Conservation (phyloP, 768 basidiomycete species). For the Termitomyces sp. region DNA sequence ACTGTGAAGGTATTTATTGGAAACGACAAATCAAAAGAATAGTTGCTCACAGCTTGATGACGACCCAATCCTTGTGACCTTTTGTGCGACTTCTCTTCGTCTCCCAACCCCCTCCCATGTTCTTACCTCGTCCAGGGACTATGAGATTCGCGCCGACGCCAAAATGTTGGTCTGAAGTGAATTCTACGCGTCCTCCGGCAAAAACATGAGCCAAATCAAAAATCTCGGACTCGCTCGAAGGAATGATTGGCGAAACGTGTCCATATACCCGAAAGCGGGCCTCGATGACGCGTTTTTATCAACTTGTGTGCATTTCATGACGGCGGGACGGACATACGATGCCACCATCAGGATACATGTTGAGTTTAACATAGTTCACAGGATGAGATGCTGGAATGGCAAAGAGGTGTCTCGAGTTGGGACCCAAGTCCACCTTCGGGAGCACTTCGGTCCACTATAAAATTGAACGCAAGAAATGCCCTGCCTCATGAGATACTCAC, state of each 20-base stretch:
- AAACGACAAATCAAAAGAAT: background rate
- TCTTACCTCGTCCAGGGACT: slow-evolving; percentile 84
- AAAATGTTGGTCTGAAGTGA: slow-evolving; percentile 92
- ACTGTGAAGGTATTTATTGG: slow-evolving; percentile 29
- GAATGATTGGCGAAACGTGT: slow-evolving; percentile 60
- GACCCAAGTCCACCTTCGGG: slow-evolving; percentile 71
- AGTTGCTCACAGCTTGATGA: slow-evolving; percentile 75
- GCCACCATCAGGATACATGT: slow-evolving; percentile 96
- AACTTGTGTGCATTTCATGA: slow-evolving; percentile 3
- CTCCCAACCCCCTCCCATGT: slow-evolving; percentile 99
- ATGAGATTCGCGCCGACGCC: slow-evolving; percentile 89
- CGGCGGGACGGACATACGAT: slow-evolving; percentile 56
- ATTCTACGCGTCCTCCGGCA: slow-evolving; percentile 80
- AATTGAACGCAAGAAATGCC: slow-evolving; percentile 2
- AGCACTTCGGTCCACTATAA: slow-evolving; percentile 80
- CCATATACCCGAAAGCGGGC: slow-evolving; percentile 94
- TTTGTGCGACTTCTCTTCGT: slow-evolving; percentile 80
- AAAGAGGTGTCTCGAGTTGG: slow-evolving; percentile 88
- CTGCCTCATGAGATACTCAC: slow-evolving; percentile 30
- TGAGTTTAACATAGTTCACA: slow-evolving; percentile 82
- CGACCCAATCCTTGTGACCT: slow-evolving; percentile 87
- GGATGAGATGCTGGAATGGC: slow-evolving; percentile 47
- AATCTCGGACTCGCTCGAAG: slow-evolving; percentile 35
- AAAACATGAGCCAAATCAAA: slow-evolving; percentile 93
- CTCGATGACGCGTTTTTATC: slow-evolving; percentile 30